These are phyloP conservation scores for Melaleuca quinquenervia DNA, from an alignment of 345 rosid genomes.

Conservation along the genomic window DNA sequence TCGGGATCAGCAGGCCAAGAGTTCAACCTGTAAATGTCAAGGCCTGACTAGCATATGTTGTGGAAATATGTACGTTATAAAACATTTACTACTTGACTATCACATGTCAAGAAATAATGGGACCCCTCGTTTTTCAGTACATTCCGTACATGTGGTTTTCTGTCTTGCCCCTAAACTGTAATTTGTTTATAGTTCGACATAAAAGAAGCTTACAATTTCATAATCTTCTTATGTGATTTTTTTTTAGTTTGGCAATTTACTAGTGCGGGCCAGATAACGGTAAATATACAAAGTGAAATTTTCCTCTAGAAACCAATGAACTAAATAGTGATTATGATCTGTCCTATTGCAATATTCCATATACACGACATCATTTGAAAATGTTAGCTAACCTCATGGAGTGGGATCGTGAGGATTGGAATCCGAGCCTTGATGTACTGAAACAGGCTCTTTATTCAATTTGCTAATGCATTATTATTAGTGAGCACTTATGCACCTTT, in stretches of 20 bases:
- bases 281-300: background rate
- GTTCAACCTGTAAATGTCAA: background rate
- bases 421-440: background rate
- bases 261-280: background rate
- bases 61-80: background rate
- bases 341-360: background rate
- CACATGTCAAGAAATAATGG: too few relatives aligned
- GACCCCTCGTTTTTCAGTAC: too few relatives aligned
- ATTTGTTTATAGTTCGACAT: background rate
- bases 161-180: background rate
- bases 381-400: background rate
- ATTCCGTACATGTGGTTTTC: background rate
- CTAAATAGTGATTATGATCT: background rate
- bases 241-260: background rate
- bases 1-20: conserved; percentile 14
- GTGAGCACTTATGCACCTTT: background rate
- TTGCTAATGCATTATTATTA: background rate
- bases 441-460: background rate
- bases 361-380: background rate
- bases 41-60: background rate
- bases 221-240: background rate
- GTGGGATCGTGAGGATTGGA: background rate
- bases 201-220: background rate
- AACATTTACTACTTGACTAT: too few relatives aligned
- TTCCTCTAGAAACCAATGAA: background rate